Percentiles rank a stretch among this genome's conserved stretches.
These are phyloP conservation scores for Pichia sp. DNA, from an alignment of 1,139 yeast genomes.

Conservation along the genomic window DNA sequence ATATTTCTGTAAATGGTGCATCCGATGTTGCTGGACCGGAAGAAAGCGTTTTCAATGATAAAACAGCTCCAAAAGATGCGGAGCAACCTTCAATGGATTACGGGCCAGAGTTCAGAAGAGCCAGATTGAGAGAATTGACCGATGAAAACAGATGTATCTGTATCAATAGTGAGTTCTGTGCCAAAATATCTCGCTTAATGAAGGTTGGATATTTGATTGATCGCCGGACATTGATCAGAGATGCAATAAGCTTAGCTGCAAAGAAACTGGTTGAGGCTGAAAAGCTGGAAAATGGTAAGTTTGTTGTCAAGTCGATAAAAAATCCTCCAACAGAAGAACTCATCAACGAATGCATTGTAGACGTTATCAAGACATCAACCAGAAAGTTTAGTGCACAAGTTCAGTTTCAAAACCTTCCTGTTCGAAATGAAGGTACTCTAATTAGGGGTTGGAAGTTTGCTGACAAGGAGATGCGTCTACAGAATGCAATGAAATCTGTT, in stretches of 20 bases:
- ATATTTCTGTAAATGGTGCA: not conserved
- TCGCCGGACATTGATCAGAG: constrained; percentile 45
- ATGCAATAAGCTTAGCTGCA: constrained; percentile 32
- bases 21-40: not conserved
- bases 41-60: not conserved
- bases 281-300: constrained; percentile 8
- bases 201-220: constrained; percentile 42
- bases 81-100: constrained; percentile 8
- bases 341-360: constrained; percentile 5
- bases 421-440: constrained; percentile 9
- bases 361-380: not conserved
- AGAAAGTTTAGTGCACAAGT: constrained; percentile 15
- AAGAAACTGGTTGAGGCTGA: constrained; percentile 23
- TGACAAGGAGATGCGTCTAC: constrained; percentile 14
- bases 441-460: constrained; percentile 15
- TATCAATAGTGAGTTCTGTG: constrained; percentile 37
- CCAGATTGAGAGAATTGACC: constrained; percentile 36
- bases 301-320: constrained; percentile 16
- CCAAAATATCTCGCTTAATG: constrained; percentile 37
- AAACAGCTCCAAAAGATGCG: not conserved
- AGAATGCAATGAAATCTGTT: constrained; percentile 9
- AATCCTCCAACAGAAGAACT: constrained; percentile 20
- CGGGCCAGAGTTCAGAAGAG: constrained; percentile 37
- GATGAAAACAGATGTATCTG: constrained; percentile 43
- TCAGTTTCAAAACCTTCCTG: constrained; percentile 9